Base-by-base conservation (phyloP, 2,329 filamentous ascomycete species). In the Camillea tinctor region DNA sequence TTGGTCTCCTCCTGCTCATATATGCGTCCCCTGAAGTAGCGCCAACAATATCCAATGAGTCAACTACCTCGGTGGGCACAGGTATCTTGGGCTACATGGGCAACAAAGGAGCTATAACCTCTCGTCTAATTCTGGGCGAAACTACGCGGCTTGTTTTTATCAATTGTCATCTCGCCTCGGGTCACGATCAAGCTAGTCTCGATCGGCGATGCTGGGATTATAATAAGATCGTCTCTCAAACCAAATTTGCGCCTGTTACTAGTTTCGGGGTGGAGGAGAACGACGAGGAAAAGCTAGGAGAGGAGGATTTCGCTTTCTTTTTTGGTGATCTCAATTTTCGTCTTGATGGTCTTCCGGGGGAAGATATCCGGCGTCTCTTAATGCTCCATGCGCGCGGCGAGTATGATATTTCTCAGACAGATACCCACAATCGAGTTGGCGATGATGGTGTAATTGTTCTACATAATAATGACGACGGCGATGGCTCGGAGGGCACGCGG, bases 321-420 rank as follows among this genome's bases (percentile, higher is more conserved):
- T 91, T 97, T 70, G 95, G 95, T 6, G 95, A 99, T 74, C 81
- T 99, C 50, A 99, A 99, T 73, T 99, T 97, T 72, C 87, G 95
- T 30, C 82, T 99, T 0, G 92, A 96, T 55, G 91, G 89, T 51
- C 84, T 98, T 54, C 91, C 94, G 0, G 93, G 93, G 0, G 90
- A 95, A 44, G 95, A 99, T 72, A 95, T 99, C 52, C 85, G 94
- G 30, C 86, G 90, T 53, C 79, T 98, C 6, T 80, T 99, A 44
- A 90, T 89, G 70, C 81, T 97, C 4, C 94, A 97, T 73, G 90
- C 91, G 0, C 83, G 84, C 36, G 92, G 92, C 60, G 88, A 93
- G 75, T 93, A 93, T 73, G 88, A 87, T 67, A 64, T 86, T 62
- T 81, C 74, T 50, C 78, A 79, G 57, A 76, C 70, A 58, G 73